These are phyloP conservation scores for Diaporthe amygdali DNA, from an alignment of 2,329 filamentous ascomycete genomes.

Conservation along the genomic window DNA sequence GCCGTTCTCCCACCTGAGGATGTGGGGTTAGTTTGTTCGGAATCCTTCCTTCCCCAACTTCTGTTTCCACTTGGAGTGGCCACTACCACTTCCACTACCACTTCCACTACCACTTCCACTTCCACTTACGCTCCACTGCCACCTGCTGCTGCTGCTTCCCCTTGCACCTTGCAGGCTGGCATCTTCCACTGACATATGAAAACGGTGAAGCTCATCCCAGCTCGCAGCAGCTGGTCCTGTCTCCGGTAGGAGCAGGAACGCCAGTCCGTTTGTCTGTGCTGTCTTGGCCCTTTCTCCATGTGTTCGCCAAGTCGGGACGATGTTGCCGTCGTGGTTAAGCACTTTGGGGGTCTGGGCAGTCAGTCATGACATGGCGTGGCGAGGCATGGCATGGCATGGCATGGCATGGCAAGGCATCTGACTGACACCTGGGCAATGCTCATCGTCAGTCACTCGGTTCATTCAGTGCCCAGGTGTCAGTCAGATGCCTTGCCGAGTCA, in stretches of 20 bases:
- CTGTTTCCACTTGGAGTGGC: too few species aligned
- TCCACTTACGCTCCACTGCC: not conserved
- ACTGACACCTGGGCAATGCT: not conserved
- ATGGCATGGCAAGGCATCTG: too few species aligned
- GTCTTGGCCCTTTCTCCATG: not conserved
- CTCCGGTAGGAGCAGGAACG: not conserved
- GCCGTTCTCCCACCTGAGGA: not conserved
- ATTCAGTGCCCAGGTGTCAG: too few species aligned
- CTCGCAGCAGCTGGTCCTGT: too few species aligned
- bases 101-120: not conserved
- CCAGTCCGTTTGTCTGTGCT: not conserved
- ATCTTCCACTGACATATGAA: not conserved
- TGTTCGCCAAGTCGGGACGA: constrained; percentile 5
- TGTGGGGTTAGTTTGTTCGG: constrained; percentile 3
- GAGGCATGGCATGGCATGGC: not conserved
- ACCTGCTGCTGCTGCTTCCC: not conserved
- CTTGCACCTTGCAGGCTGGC: not conserved
- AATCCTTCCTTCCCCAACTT: constrained; percentile 4
- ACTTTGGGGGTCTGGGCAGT: not conserved
- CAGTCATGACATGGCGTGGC: not conserved
- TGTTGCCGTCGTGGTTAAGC: not conserved
- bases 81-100: not conserved
- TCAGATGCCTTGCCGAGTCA: too few species aligned
- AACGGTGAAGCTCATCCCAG: too few species aligned
- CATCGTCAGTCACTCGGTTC: not conserved